Evolutionary conservation across 441 rosid species (phyloP), one percentile per base, ranked within the genome.

Genomic region (Erysimum cheiri): DNA sequence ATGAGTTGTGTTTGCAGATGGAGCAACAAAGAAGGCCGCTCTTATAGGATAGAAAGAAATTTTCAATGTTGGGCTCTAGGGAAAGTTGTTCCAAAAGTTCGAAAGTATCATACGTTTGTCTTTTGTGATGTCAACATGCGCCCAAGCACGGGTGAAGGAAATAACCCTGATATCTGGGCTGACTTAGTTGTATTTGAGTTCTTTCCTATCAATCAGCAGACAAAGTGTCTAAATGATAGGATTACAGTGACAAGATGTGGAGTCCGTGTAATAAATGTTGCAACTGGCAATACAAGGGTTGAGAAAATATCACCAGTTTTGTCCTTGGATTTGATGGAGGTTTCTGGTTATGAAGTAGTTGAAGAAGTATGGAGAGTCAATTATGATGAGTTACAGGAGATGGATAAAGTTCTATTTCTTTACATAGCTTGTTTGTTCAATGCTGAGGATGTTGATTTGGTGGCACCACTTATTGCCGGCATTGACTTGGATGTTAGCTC

Each of bases 1-100:
- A 36, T 72, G 11, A 46, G 15, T 0, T 72, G 64, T 56, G 13
- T 63, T 52, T 63, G 76, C 58, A 64, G 33, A 44, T 72, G 70
- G 70, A 64, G 4, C 8, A 15, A 19, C 43, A 48, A 26, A 8
- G 24, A 48, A 49, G 67, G 70, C 64, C 13, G 2, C 5, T 26
- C 49, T 62, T 19, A 28, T 5, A 24, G 7, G 32, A 26, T 24
- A 32, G 24, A 61, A 33, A 24, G 49, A 37, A 26, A 2, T 22
- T 56, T 56, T 0, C 59, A 13, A 0, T 64, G 39, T 46, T 55
- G 70, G 63, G 10, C 46, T 8, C 12, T 29, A 28, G 13, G n/a
- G 11, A 7, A 53, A 53, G 37, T 2, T 44, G 17, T n/a, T 2
- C 19, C 46, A 10, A 40, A 40, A 40, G 15, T 53, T 6, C 36